Evolutionary conservation across 371 early-diverging fungal genomes (phyloP), one percentile per base, ranked within the genome.

Genomic region (Mucor ambiguus): DNA sequence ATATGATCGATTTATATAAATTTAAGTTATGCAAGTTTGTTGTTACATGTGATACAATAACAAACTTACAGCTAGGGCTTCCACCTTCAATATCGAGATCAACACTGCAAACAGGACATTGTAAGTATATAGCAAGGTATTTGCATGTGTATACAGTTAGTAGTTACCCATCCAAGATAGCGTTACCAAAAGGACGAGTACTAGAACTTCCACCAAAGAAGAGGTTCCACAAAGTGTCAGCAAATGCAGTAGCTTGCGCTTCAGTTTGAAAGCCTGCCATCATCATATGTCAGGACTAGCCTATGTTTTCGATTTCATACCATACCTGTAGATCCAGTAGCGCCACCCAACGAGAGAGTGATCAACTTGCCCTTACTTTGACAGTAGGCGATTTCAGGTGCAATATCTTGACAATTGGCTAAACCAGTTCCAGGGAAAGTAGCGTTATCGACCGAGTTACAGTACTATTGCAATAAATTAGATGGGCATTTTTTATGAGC

Each of bases 81-180:
- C 87, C 88, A 28, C 81, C 78, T 74, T 88, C 88, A 55, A 88
- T 83, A 70, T 88, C 88, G 30, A 88, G 77, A 64, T 88, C 88
- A 52, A 88, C 61, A 49, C 88, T 86, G 66, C 44, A 33, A 29
- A 52, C 30, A 28, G 37, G 26, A 8, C 33, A 33, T 7, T 4
- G 33, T n/a, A 37, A 26, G 43, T 32, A 54, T 44, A n/a, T 20
- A 43, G 5, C 20, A 20, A 29, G 41, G 3, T 65, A 28, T 7
- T 37, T 60, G 2, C 14, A 4, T 33, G 6, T 22, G 0, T 49
- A 8, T 3, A 43, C 0, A 41, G 18, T 11, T 30, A 24, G n/a
- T 33, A n/a, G 11, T 66, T 74, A 77, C 80, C 87, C 88, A 64
- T 87, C 88, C 14, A 88, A 73, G 14, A 84, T 69, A 29, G 86